phyloP scores from a whole-genome alignment of 148 eudicot species.

The Euryodendron excelsum region DNA sequence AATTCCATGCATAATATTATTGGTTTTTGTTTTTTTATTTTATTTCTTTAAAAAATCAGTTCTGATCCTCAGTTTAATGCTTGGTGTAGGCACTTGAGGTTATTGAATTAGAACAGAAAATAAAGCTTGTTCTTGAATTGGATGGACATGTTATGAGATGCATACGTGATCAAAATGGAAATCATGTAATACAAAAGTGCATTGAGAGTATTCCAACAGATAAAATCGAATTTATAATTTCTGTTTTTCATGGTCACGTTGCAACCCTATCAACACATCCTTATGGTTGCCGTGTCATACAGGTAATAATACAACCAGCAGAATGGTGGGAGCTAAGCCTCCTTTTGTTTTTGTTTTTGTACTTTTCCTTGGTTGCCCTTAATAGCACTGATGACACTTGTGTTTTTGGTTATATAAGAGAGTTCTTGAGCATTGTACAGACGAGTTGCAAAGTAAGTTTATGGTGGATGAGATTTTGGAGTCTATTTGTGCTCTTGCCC shows the following conservation, averaged over 20 bases:
- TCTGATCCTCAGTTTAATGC: not conserved
- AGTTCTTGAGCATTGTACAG: slow-evolving; percentile 69
- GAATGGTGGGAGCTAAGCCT: no score
- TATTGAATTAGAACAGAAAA: no score
- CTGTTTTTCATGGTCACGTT: slow-evolving; percentile 71
- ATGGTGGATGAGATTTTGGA: slow-evolving; percentile 84
- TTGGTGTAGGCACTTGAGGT: slow-evolving; percentile 66
- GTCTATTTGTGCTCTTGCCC: slow-evolving; percentile 66
- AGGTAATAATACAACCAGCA: no score
- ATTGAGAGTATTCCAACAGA: slow-evolving; percentile 70
- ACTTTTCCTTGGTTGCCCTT: no score
- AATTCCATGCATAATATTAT: not conserved
- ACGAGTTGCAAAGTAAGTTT: no score
- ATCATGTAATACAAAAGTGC: slow-evolving; percentile 89
- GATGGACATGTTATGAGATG: slow-evolving; percentile 78
- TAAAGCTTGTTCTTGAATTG: no score
- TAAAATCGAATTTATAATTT: slow-evolving; percentile 58
- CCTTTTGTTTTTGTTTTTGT: not conserved
- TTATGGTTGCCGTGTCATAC: slow-evolving; percentile 92
- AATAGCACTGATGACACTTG: no score
- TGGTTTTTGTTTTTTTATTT: not conserved
- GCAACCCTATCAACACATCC: slow-evolving; percentile 77
- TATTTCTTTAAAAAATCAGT: not conserved
- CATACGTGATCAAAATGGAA: slow-evolving; percentile 91
- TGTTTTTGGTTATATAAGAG: no score